Base-by-base conservation (phyloP, 139 green algal genomes). In the Asterochloris sp. region DNA sequence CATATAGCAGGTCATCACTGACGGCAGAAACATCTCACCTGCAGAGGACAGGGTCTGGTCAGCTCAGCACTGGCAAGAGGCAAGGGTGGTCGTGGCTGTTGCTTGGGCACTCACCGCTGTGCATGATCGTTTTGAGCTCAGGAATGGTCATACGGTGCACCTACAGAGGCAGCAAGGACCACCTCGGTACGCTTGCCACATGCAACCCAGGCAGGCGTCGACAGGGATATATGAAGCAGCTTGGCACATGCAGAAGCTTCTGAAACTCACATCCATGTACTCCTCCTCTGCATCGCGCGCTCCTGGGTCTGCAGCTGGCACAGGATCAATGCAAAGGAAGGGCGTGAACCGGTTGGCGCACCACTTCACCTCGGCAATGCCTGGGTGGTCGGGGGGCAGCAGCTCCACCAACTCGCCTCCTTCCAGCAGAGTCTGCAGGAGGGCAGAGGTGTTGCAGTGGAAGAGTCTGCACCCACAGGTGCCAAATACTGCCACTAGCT, bases 331-430 rank as follows among this genome's bases (percentile, higher is more conserved):
- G 73, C 92, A 89, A 12, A 98, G 84, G 79, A 91, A 97, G 12
- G 94, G 90, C 73, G 85, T 84, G 84, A 98, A 97, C 12, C 89
- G 86, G 79, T 97, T 97, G 38, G 73, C 73, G 79, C 93, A 95
- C 94, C 94, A 98, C 88, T 98, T 98, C 76, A 94, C 89, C 80
- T 98, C 94, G 24, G 90, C 74, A 76, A 96, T 85, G 28, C 94
- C 94, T 0, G 87, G 87, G 74, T 95, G 89, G 0, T 82, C 87
- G 0, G 85, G 79, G 6, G 87, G 83, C 23, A 96, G 76, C 66
- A 98, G 91, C 38, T 81, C 38, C 27, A 91, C n/a, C 85, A 91
- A 91, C 54, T 89, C 82, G n/a, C 94, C 94, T 16, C 93, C 94
- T 11, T 78, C 21, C 47, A 98, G 85, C 69, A 89, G 86, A n/a